Base-by-base conservation (phyloP, 495 filamentous ascomycete species). In the Patellaria atrata region DNA sequence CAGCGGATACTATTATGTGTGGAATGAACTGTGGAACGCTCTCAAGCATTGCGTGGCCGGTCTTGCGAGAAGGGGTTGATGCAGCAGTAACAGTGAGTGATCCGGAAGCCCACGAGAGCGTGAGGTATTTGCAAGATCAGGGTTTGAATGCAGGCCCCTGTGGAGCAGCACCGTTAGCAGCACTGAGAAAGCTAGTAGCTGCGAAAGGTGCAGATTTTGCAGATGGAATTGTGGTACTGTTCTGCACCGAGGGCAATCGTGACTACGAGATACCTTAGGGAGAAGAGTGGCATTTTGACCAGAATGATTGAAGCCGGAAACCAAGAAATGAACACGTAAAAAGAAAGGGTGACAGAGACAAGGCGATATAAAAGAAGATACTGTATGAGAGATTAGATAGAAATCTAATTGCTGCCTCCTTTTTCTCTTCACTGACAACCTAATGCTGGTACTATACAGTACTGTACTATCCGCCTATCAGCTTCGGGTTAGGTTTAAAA, bases 1-100 rank as follows among this genome's bases (percentile, higher is more conserved):
- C 72, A 0, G 57, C 51, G 0, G 45, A 59, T 6, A 79, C 67
- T 4, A 77, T 78, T 45, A 80, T 81, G 76, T 58, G 59, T 32
- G 75, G 76, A 2, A 67, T 80, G 65, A 67, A 74, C 42, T 80
- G 75, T 41, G 75, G 75, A 2, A 79, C 72, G 1, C 58, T 78
- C 4, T 79, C 75, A 0, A 54, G 54, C 1, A 67, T 59, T 6
- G 70, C 76, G 2, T 81, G 77, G 77, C 60, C 66, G 1, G 37
- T 67, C 1, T 46, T 81, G 11, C 47, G 58, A 10, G 47, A 56
- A 4, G 63, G 70, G 20, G 62, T 77, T 1, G 73, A 77, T 56
- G 72, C 62, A 0, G 62, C 60, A 35, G 48, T 79, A 3, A 64
- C 62, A 0, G 62, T 81, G 0, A 65, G 62, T 0, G 75, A 76